Evolutionary conservation across 441 rosid genomes (phyloP).

Genomic region (Cnidoscolus chayamansa): DNA sequence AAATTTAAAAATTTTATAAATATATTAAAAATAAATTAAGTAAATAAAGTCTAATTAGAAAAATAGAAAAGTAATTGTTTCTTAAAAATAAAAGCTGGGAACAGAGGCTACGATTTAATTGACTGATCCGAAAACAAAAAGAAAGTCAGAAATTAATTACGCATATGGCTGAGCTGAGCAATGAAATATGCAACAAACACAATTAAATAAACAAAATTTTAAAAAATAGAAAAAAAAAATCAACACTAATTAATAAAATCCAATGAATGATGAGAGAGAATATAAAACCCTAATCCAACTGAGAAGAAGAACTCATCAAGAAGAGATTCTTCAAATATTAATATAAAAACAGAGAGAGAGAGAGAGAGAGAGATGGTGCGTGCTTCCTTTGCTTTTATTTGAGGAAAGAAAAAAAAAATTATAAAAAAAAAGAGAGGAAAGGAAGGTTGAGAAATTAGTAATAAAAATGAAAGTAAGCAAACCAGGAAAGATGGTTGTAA

Average conservation of each 20-base stretch:
- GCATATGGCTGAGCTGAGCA: conserved; percentile 28
- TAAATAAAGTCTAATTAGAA: too few relatives aligned
- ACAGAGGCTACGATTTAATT: not conserved
- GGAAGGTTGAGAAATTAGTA: not conserved
- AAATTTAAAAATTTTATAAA: too few relatives aligned
- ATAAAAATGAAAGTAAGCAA: conserved; percentile 1
- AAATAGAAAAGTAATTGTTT: too few relatives aligned
- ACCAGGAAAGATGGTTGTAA: conserved; percentile 8
- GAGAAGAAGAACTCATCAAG: too few relatives aligned
- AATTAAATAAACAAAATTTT: not conserved
- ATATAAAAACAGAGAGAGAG: not conserved
- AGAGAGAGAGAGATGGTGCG: too few relatives aligned
- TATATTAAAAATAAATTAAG: too few relatives aligned
- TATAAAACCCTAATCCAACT: conserved; percentile 14
- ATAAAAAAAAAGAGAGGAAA: too few relatives aligned
- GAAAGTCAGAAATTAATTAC: not conserved
- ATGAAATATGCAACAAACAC: conserved; percentile 15
- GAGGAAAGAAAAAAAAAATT: too few relatives aligned
- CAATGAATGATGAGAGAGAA: not conserved
- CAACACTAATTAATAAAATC: not conserved
- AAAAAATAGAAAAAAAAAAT: not conserved
- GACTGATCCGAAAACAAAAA: not conserved
- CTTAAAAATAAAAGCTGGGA: too few relatives aligned
- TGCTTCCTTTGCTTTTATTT: too few relatives aligned
- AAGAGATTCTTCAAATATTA: too few relatives aligned